These are phyloP conservation scores for Salvia rosmarinus DNA, from an alignment of 257 asterid species.

Conservation along the genomic window DNA sequence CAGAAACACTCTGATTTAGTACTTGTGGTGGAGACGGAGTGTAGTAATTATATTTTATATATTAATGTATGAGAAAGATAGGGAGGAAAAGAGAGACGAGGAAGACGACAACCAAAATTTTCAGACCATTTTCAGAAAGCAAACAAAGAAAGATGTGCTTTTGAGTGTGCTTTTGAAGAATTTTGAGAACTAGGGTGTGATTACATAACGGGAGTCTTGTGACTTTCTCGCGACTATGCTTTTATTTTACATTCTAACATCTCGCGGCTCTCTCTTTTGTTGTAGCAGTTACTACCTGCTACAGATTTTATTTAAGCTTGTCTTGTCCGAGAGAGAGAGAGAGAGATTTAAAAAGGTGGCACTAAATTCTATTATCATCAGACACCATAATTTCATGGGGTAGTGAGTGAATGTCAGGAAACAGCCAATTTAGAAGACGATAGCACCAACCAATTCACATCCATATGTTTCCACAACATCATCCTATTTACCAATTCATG, in stretches of 20 bases:
- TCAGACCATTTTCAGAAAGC: no score
- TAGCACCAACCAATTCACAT: slow-evolving; percentile 46
- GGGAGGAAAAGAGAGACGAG: no score
- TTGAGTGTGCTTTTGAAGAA: background rate
- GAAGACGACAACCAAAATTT: no score
- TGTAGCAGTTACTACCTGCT: background rate
- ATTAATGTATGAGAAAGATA: no score
- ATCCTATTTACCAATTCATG: slow-evolving; percentile 46
- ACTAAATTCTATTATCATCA: background rate
- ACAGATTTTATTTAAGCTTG: background rate
- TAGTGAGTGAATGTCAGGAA: slow-evolving; percentile 29
- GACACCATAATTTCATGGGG: slow-evolving; percentile 49
- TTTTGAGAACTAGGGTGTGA: no score
- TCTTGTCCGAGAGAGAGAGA: background rate
- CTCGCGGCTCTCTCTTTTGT: background rate
- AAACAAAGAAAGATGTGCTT: background rate
- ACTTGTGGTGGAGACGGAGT: no score
- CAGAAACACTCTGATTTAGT: no score
- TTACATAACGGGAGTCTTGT: no score
- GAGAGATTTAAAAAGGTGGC: background rate
- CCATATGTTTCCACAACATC: slow-evolving; percentile 46
- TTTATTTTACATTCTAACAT: background rate
- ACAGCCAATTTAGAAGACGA: slow-evolving; percentile 56
- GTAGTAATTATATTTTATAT: no score
- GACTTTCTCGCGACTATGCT: background rate